Conservation (phyloP, 371 early-diverging fungal species). For the Entomophthora muscae region DNA sequence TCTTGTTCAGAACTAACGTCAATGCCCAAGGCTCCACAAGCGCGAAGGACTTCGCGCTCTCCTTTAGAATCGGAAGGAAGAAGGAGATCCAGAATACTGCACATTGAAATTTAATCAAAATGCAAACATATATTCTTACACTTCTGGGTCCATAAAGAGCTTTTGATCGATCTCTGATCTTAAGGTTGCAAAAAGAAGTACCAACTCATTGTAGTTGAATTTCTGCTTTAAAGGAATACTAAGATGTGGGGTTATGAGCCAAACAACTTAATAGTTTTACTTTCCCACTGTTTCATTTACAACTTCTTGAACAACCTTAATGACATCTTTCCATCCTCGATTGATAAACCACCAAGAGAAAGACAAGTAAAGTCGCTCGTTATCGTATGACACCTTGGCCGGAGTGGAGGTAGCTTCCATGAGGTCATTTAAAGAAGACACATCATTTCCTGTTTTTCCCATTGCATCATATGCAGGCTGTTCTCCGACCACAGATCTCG, state of each 20-base stretch:
- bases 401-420: conserved; percentile 10
- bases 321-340: conserved; percentile 63
- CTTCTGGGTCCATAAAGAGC: background rate
- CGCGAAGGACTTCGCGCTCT: conserved; percentile 34
- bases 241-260: background rate
- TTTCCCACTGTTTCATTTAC: conserved; percentile 42
- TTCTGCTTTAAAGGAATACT: conserved; percentile 11
- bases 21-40: conserved; percentile 25
- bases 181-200: background rate
- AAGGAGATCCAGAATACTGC: conserved; percentile 32
- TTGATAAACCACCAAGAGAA: conserved; percentile 85
- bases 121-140: background rate
- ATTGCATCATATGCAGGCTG: conserved; percentile 17
- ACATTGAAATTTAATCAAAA: background rate
- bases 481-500: conserved; percentile 50
- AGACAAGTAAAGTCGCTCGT: conserved; percentile 67
- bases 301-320: conserved; percentile 37
- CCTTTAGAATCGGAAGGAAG: conserved; percentile 45
- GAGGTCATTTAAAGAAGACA: conserved; percentile 11
- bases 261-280: conserved; percentile 18
- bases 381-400: conserved; percentile 20
- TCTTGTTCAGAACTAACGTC: conserved; percentile 13
- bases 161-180: background rate
- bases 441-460: conserved; percentile 16
- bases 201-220: conserved; percentile 3